Evolutionary conservation across 306 rosid genomes (phyloP), one percentile per base, ranked within the genome.

Genomic region (Trifolium subterraneum): DNA sequence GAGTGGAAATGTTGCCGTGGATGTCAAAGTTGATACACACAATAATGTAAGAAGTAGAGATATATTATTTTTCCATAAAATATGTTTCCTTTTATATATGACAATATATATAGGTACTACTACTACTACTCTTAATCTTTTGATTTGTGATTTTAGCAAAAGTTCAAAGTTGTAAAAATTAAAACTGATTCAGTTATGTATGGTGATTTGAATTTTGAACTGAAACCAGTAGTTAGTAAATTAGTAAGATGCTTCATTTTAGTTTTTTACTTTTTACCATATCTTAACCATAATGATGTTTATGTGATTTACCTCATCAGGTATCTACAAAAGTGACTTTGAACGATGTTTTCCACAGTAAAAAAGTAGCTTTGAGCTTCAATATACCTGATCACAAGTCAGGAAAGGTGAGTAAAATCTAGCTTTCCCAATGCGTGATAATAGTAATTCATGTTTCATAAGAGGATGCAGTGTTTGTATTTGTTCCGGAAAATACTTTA

Each of bases 361-460:
- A 91, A 79, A 93, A 89, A 81, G 85, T 84, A 51, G 88, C 88
- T 35, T 42, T 87, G 70, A 91, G 98, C 96, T 93, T 93, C 89
- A 87, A 39, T 66, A 83, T 93, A 80, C 98, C 98, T 4, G 98
- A 91, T 86, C 95, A 91, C 78, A 91, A 88, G 88, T 93, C 98
- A 48, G 96, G 98, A 83, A 93, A 91, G 93, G 98, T 91, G 83
- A 63, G 92, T 82, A 58, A 15, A 44, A 48, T 52, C 65, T 31
- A 67, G 62, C 16, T 70, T 19, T 36, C 11, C 15, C 58, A 14
- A n/a, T 58, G 19, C 66, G 9, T 14, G 18, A 59, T 45, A 14
- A 54, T 65, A 25, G 45, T 65, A 35, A 22, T 70, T 59, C 63
- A 20, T 70, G 64, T 27, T 67, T 72, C 29, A 18, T n/a, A 22